These are phyloP conservation scores for Trichophyton equinum DNA, from an alignment of 2,329 filamentous ascomycete species.

Conservation along the genomic window DNA sequence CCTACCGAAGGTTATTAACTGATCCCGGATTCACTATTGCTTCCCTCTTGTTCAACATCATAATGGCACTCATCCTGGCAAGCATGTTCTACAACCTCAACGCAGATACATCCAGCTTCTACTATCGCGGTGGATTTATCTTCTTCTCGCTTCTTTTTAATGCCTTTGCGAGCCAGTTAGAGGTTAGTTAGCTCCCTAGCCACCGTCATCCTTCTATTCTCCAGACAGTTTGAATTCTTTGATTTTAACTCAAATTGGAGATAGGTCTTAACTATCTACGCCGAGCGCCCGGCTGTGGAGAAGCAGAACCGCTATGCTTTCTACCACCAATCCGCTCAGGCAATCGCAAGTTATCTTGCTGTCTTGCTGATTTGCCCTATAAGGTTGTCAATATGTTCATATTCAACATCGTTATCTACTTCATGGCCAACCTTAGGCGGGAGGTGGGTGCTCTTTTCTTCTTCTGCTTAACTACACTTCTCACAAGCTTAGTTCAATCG, in stretches of 20 bases:
- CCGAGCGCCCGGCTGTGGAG: constrained; percentile 82
- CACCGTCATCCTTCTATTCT: constrained; percentile 14
- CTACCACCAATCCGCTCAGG: constrained; percentile 80
- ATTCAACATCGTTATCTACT: constrained; percentile 75
- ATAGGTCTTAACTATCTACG: constrained; percentile 75
- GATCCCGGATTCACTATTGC: constrained; percentile 63
- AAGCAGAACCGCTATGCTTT: constrained; percentile 78
- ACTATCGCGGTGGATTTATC: constrained; percentile 61
- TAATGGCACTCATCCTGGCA: constrained; percentile 64
- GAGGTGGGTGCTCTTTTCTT: constrained; percentile 70
- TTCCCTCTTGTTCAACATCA: constrained; percentile 53
- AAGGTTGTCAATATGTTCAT: constrained; percentile 61
- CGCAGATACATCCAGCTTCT: constrained; percentile 56
- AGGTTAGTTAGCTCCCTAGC: constrained; percentile 37
- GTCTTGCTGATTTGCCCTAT: constrained; percentile 74
- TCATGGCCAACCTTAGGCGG: constrained; percentile 69
- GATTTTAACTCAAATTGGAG: constrained; percentile 1
- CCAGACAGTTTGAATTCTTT: constrained; percentile 12
- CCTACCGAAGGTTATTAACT: constrained; percentile 60
- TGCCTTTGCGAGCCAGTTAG: constrained; percentile 66
- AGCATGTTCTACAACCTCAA: constrained; percentile 70
- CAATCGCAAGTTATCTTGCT: constrained; percentile 69
- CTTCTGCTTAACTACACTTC: constrained; percentile 64
- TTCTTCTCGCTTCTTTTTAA: constrained; percentile 85
- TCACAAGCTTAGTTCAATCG: constrained; percentile 63